Base-by-base conservation (phyloP, 768 basidiomycete genomes). In the Favolaschia claudopus region DNA sequence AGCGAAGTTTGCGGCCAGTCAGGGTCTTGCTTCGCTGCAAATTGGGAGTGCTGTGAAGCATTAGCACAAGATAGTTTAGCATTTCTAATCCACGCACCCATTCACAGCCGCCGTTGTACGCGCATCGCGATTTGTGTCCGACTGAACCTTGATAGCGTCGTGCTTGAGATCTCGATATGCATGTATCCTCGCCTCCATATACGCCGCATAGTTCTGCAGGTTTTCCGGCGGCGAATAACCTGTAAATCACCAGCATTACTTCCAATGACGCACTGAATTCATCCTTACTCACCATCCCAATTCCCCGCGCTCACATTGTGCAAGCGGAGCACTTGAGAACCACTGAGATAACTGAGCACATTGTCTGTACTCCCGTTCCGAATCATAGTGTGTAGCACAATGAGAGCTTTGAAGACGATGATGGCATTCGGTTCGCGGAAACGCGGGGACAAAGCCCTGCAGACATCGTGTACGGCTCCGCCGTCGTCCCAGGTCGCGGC, bases 401-500 rank as follows among this genome's bases (percentile, higher is more conserved):
- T 89, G 65, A 99, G 80, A 0, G 95, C 95, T 71, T 99, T 99
- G 86, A 99, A 98, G n/a, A 93, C 95, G 64, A 99, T 95, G 44
- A 96, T 86, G 15, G 88, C 86, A 74, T 98, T 98, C 29, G 96
- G 92, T 72, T 99, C 97, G 22, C 92, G 84, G 59, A 99, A 84
- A 39, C 93, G 84, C 17, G 91, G 87, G 3, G 89, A 80, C 34
- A 99, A 82, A 12, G 95, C 91, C 70, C 89, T 92, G 79, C 93
- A 93, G 64, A 99, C 93, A 73, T 99, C 96, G 66, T 91, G 88
- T 8, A 99, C 83, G 39, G 94, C 87, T 25, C 96, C 95, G 68
- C 98, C 96, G 57, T 96, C 92, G 17, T 91, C 89, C 87, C 93
- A 98, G n/a, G 96, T 98, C 28, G 95, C 94, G 51, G 94, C 90